Evolutionary conservation across 2,329 filamentous ascomycete genomes (phyloP).

Genomic region (Paecilomyces niveus): DNA sequence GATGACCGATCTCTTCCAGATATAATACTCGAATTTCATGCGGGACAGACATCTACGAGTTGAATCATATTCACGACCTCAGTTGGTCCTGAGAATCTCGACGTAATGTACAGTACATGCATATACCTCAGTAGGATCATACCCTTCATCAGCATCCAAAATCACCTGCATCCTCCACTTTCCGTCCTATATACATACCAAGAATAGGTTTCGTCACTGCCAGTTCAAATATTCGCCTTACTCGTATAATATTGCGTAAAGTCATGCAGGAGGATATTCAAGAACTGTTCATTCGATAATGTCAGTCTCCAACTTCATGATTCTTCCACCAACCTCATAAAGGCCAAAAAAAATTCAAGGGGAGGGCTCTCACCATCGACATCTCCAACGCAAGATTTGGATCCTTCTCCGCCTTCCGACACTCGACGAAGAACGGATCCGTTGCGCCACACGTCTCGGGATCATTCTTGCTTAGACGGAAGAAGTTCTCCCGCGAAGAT

Average conservation of each 20-base stretch:
- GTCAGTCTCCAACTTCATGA: not conserved
- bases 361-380: conserved; percentile 15
- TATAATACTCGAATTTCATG: too few species aligned
- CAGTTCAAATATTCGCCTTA: not conserved
- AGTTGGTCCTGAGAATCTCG: too few species aligned
- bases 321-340: not conserved
- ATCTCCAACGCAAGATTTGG: conserved; percentile 16
- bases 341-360: not conserved
- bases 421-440: conserved; percentile 30
- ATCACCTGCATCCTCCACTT: too few species aligned
- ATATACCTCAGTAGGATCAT: too few species aligned
- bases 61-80: too few species aligned
- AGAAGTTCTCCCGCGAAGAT: conserved; percentile 36
- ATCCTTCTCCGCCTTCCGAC: conserved; percentile 24
- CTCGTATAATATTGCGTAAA: conserved; percentile 23
- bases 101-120: too few species aligned
- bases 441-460: conserved; percentile 27
- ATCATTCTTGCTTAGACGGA: conserved; percentile 26
- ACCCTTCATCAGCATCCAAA: too few species aligned
- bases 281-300: conserved; percentile 9
- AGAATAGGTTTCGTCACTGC: not conserved
- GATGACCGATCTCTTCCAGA: too few species aligned
- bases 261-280: conserved; percentile 24
- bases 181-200: not conserved
- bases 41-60: too few species aligned